These are phyloP conservation scores for Kingdonia uniflora DNA, from an alignment of 164 flowering plant genomes.

Conservation along the genomic window DNA sequence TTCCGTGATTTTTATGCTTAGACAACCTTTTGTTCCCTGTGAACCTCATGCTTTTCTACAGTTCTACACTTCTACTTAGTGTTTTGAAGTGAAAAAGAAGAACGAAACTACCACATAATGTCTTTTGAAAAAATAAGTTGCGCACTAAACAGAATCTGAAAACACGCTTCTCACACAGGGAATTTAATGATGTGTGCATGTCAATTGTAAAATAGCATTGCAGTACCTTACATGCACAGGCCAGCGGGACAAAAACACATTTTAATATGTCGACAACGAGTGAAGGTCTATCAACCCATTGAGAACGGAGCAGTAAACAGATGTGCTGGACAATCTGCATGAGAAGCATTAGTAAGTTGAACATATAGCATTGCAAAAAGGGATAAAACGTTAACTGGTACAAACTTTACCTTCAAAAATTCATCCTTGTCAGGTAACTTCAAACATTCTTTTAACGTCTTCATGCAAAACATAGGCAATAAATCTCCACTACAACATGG, in stretches of 20 bases:
- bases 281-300: conserved; percentile 17
- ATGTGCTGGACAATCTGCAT: conserved; percentile 49
- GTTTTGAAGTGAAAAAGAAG: too few species aligned
- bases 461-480: conserved; percentile 24
- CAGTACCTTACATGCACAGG: conserved; percentile 44
- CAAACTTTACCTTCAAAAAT: conserved; percentile 37
- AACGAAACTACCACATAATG: too few species aligned
- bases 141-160: too few species aligned
- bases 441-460: conserved; percentile 37
- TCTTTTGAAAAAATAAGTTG: too few species aligned
- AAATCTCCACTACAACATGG: conserved; percentile 29
- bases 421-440: conserved; percentile 41
- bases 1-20: too few species aligned
- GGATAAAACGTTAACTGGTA: background rate
- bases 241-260: conserved; percentile 25
- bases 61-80: too few species aligned
- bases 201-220: background rate
- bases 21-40: too few species aligned
- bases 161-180: too few species aligned
- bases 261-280: conserved; percentile 27
- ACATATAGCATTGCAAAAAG: background rate
- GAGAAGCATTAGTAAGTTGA: background rate
- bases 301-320: conserved; percentile 38
- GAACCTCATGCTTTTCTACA: too few species aligned
- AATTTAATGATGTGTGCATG: too few species aligned